A percentile compares a stretch with the other conserved stretches of the same genome.
Conservation (phyloP, 768 basidiomycete genomes). For the Collybia mongolica region DNA sequence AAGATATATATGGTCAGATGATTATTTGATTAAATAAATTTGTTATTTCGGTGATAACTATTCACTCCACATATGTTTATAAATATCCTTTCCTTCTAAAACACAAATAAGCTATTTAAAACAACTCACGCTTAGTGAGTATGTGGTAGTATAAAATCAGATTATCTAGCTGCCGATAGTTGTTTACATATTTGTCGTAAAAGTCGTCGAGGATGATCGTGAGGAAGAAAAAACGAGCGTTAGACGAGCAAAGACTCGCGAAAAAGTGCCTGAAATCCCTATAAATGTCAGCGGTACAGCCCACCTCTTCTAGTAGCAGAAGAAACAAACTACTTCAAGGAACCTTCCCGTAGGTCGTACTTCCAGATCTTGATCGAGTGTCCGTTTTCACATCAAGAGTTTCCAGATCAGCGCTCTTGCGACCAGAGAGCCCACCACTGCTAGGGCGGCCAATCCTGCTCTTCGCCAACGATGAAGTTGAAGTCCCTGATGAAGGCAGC, state of each 20-base stretch:
- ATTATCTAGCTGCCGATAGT: constrained; percentile 2
- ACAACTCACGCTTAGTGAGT: background rate
- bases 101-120: too few species aligned
- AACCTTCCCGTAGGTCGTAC: constrained; percentile 8
- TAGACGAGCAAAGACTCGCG: too few species aligned
- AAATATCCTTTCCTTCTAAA: too few species aligned
- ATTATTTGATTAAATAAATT: too few species aligned
- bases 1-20: too few species aligned
- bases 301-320: background rate
- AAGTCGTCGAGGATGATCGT: background rate
- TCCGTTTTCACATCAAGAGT: constrained; percentile 10
- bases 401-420: constrained; percentile 27
- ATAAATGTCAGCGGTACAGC: background rate
- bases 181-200: constrained; percentile 5
- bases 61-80: too few species aligned
- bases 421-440: constrained; percentile 26
- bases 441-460: constrained; percentile 49
- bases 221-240: background rate
- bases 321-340: background rate
- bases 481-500: constrained; percentile 32
- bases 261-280: too few species aligned
- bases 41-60: too few species aligned
- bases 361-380: constrained; percentile 15
- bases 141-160: background rate
- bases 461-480: constrained; percentile 38